Evolutionary conservation across 176 grass and related monocot genomes (phyloP), one percentile per base, ranked within the genome.

Genomic region (Calamus simplicifolius): DNA sequence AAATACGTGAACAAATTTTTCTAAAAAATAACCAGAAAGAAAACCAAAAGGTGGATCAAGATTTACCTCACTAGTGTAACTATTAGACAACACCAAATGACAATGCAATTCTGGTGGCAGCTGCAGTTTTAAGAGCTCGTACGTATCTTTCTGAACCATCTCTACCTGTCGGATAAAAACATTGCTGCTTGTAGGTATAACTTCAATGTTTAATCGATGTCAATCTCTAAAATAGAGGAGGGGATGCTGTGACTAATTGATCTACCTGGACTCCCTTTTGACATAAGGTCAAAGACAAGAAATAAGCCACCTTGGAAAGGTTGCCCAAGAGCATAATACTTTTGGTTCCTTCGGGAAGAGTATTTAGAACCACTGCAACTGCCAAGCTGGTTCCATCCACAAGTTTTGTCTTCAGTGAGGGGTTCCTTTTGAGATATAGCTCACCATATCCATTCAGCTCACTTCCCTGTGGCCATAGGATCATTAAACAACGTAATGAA

Each of bases 351-450:
- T 50, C 18, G 1, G 86, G 78, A 12, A 89, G 43, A 68, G 51
- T 72, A 21, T 85, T 56, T 15, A 89, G 63, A 26, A 82, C 67
- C 27, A 76, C 75, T 7, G 75, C 81, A 35, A 72, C 75, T 12
- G 71, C 81, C 16, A 85, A 25, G 71, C 86, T 82, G 1, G 75
- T 82, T 2, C 86, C 87, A 29, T 90, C 87, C 0, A 90, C 81
- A 52, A 90, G 67, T 64, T 29, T 85, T 3, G 59, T 81, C 56
- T 48, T 85, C 0, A 85, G 63, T 5, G 4, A 53, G 0, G 81
- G 71, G 2, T 90, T 90, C 51, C 75, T 55, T 49, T 75, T 76
- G 5, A 82, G 27, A 49, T 90, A 85, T 0, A 85, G 62, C 74
- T 79, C 75, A 1, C 87, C 87, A 27, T 76, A 66, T 15, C 59